Base-by-base conservation (phyloP, 164 flowering plant genomes). In the Annona cherimola region DNA sequence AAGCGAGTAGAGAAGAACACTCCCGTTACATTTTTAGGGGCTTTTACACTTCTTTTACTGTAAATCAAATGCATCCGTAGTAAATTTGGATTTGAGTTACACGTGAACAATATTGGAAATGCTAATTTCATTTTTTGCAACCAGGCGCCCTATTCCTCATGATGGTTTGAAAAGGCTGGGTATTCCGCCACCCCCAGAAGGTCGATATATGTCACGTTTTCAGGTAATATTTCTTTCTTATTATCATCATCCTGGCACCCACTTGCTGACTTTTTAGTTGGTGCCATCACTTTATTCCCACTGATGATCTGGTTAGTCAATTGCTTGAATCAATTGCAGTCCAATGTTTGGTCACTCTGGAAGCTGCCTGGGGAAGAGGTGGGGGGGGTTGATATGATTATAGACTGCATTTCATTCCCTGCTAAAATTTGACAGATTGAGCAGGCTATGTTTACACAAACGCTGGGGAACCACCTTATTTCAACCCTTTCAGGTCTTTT, bases 141-240 rank as follows among this genome's bases (percentile, higher is more conserved):
- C 59, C 78, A 94, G 98, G 81, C 89, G 88, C 26, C 89, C 90
- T 16, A 85, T 94, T 69, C 97, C 97, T 4, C 80, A 39, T 9
- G 94, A 90, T 78, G 98, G 88, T 60, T 70, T 94, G 82, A 88
- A 89, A 74, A 90, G 83, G 83, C 96, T 94, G 57, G 98, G 98
- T 45, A 92, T 94, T 69, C 88, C 93, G 64, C 92, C 87, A 69
- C 99, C 98, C 4, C 99, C 99, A 12, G 98, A 92, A 83, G 98
- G 98, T 70, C 86, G 83, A 79, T 94, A 94, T 78, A 83, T 84
- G 96, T 81, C 97, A 73, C 95, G 97, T 42, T 87, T 74, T 79
- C 82, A 92, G 97, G 97, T 94, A 79, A 16, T 42, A 42, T 67
- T 60, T 45, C 70, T 20, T 42, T 3, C 54, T 67, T 14, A 39